A percentile compares a stretch with the other conserved stretches of the same genome.
phyloP scores from a whole-genome alignment of 805 yeast genomes.

The Barnettozyma sucrosica region DNA sequence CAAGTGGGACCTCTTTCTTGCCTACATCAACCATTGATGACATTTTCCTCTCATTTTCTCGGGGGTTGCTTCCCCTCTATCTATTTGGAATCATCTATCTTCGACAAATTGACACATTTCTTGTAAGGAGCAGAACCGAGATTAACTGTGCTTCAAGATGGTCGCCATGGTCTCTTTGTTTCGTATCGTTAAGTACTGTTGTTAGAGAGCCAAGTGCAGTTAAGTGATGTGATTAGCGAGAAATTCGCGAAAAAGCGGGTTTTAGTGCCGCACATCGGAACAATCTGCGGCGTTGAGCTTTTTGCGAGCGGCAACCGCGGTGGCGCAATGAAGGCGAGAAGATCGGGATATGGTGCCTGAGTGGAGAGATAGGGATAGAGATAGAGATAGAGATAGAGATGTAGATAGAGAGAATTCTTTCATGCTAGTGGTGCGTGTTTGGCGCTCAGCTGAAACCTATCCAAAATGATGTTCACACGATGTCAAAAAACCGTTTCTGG shows the following conservation, averaged over 20 bases:
- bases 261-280: neutral
- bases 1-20: neutral
- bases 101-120: neutral
- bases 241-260: neutral
- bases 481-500: neutral
- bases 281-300: neutral
- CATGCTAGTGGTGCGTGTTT: too few relatives aligned
- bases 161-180: conserved; percentile 8
- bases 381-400: too few relatives aligned
- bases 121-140: neutral
- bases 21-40: neutral
- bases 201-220: conserved; percentile 8
- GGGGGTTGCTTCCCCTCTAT: neutral
- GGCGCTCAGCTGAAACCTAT: neutral
- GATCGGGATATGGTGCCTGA: neutral
- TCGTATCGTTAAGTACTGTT: conserved; percentile 15
- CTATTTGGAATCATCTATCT: neutral
- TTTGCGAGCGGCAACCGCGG: neutral
- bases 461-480: neutral
- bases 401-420: too few relatives aligned
- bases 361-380: too few relatives aligned
- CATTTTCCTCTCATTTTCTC: neutral
- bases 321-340: neutral
- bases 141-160: neutral
- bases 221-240: neutral